Evolutionary conservation across 1,139 yeast species (phyloP).

Genomic region (Candida sp.): DNA sequence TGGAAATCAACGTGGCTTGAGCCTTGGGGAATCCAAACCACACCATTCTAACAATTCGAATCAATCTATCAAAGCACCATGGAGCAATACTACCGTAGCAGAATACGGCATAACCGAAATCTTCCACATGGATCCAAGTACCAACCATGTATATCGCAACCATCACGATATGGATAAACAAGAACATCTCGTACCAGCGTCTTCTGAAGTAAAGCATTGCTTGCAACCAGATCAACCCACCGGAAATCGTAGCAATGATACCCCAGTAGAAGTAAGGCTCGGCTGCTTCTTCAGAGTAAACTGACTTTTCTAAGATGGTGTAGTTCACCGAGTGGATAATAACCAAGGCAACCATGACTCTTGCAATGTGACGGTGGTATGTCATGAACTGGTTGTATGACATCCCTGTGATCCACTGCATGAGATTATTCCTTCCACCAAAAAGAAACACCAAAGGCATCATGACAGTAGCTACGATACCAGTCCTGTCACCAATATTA

Average conservation of each 20-base stretch:
- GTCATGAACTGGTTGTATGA: conserved; percentile 57
- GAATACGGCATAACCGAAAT: no score
- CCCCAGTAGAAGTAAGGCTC: no score
- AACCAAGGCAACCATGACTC: no score
- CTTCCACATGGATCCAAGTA: conserved; percentile 55
- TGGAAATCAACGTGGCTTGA: conserved; percentile 38
- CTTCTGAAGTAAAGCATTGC: conserved; percentile 60
- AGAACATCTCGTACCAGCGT: conserved; percentile 65
- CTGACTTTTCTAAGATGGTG: no score
- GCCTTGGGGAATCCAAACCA: conserved; percentile 58
- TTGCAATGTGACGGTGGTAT: no score
- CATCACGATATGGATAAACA: conserved; percentile 58
- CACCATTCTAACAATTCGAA: conserved; percentile 51
- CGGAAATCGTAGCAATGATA: no score
- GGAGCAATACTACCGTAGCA: conserved; percentile 51
- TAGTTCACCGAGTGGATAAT: conserved; percentile 55
- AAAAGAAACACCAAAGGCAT: conserved; percentile 58
- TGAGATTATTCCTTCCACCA: conserved; percentile 70
- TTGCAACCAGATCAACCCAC: conserved; percentile 42
- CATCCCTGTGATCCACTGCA: conserved; percentile 72
- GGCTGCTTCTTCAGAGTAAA: no score
- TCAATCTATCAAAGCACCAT: conserved; percentile 65
- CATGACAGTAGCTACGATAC: conserved; percentile 40
- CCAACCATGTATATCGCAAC: conserved; percentile 61
- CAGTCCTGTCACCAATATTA: conserved; percentile 65